Percentiles rank a stretch among this genome's conserved stretches.
Evolutionary conservation across 257 asterid genomes (phyloP).

Genomic region (Penstemon barbatus): DNA sequence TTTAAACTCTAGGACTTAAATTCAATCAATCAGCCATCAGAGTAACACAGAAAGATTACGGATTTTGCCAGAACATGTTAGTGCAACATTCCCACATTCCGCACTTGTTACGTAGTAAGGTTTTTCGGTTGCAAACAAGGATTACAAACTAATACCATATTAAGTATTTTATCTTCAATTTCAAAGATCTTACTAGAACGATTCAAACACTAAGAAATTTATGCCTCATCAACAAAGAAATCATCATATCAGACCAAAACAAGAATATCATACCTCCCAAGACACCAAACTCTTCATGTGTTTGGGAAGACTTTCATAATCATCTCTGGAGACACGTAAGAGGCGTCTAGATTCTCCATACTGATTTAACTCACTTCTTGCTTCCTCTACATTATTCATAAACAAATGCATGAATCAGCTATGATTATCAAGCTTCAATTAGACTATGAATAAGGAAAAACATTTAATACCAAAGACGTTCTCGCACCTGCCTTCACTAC

Average conservation of each 20-base stretch:
- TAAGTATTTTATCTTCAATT: not conserved
- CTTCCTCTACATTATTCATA: conserved; percentile 33
- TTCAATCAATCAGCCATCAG: not conserved
- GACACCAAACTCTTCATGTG: conserved; percentile 70
- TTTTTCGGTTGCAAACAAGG: conserved; percentile 11
- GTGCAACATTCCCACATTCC: conserved; percentile 1
- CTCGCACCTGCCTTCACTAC: conserved; percentile 40
- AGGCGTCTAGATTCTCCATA: conserved; percentile 36
- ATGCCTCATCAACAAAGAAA: not conserved
- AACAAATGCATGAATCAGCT: conserved; percentile 26
- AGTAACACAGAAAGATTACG: not conserved
- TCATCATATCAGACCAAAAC: not conserved
- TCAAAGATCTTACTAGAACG: not conserved
- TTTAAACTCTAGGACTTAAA: not conserved
- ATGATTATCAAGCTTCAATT: conserved; percentile 12
- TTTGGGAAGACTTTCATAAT: conserved; percentile 78
- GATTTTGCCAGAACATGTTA: not conserved
- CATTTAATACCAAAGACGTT: not conserved
- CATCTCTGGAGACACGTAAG: conserved; percentile 53
- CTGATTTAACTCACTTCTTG: conserved; percentile 27
- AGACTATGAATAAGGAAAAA: conserved; percentile 1
- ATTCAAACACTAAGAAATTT: not conserved
- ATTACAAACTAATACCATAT: not conserved
- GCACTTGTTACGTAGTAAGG: not conserved
- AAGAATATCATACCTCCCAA: conserved; percentile 68